Evolutionary conservation across 75 land plant genomes (phyloP), one percentile per base, ranked within the genome.

Genomic region (Pinus tabuliformis): DNA sequence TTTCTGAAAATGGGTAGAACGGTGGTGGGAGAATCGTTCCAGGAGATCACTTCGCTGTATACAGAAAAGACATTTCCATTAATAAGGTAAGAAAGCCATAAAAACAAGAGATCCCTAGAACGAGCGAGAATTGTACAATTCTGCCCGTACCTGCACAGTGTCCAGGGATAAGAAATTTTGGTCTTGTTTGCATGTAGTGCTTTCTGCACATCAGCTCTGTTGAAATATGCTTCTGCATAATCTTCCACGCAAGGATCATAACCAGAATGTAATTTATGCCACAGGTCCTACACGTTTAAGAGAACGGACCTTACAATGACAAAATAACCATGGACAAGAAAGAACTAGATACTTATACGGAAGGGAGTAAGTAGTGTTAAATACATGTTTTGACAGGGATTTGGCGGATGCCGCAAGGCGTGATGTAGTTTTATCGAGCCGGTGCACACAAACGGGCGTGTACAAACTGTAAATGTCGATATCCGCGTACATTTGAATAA

Each of bases 151-250:
- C 91, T 92, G 96, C 96, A 93, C 4, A 83, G 74, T 17, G 84
- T 77, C 78, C 89, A 93, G 21, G 85, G 84, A 60, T 88, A 87
- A 33, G 87, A 72, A 42, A 92, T 64, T 4, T 62, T 80, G 17
- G 96, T 88, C 21, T 74, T 64, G 62, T 93, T 93, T 68, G 96
- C 92, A 81, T 93, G 95, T 66, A 93, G 77, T n/a, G 96, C 96
- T 75, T 64, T 80, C 63, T 93, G 96, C 63, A 93, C 96, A 62
- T 92, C 96, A 11, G 62, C 80, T 57, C 92, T 77, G 78, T 92
- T 93, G 80, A 91, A 88, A 70, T 88, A 93, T 15, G 33, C 62
- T 63, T 82, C 82, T 24, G 76, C 83, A 42, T 91, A 91, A 49
- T 73, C 73, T 52, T 81, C 89, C 54, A 86, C 78, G 78, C 92